Evolutionary conservation across 495 filamentous ascomycete genomes (phyloP), one percentile per base, ranked within the genome.

Genomic region (Parathielavia appendiculata): DNA sequence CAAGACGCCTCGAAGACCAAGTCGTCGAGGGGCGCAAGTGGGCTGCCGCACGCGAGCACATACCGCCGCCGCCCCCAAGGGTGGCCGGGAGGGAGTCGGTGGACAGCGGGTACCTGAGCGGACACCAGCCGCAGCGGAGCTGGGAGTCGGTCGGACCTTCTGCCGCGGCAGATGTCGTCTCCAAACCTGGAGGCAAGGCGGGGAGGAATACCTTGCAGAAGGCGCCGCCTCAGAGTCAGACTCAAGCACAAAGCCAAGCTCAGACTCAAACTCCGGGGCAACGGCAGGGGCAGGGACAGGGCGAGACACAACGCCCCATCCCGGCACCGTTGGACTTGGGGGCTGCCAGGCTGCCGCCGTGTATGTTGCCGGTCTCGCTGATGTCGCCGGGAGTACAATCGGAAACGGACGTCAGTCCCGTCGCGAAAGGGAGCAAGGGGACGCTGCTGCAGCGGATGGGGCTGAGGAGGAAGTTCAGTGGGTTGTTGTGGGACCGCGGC

Each of bases 91-190:
- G 59, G n/a, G 52, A 54, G 49, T 65, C 63, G n/a, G 43, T 53
- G 26, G 63, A 65, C 39, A 65, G 63, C 56, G 63, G 63, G 0
- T 65, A 65, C 22, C 56, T 30, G 19, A 65, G 63, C 52, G 59
- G 59, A 2, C 55, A 59, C 9, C 45, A 53, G 10, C 22, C 20
- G 35, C 56, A 46, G 30, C 23, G 52, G 30, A 61, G 53, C 16
- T 43, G 26, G 46, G 59, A 51, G 34, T 20, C 11, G 19, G 39
- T 41, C 2, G 20, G 22, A 13, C 8, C 16, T 26, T 12, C 7
- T 14, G 6, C 32, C 1, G 32, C 43, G 23, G 32, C 30, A n/a
- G 48, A 1, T 10, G 16, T 1, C 17, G 26, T 3, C 22, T 6
- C 26, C 26, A 30, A 30, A 30, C 26, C 5, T 19, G 39, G 0